Evolutionary conservation across 2,329 filamentous ascomycete species (phyloP).

Genomic region (Claviceps pusilla): DNA sequence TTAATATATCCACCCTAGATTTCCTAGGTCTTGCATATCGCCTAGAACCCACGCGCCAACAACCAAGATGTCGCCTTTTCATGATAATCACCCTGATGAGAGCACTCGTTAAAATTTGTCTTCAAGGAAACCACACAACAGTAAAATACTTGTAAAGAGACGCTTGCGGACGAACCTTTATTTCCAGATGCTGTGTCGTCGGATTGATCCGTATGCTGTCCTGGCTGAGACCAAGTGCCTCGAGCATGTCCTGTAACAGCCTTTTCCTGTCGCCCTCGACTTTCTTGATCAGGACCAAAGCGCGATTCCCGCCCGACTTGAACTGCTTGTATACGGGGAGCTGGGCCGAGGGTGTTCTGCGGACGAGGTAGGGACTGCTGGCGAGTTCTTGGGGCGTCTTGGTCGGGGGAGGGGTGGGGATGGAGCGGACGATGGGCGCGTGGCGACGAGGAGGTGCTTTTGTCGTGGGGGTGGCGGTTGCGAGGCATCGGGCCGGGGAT

Average conservation of each 20-base stretch:
- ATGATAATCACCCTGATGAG: slow-evolving; percentile 21
- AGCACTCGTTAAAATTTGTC: slow-evolving; percentile 1
- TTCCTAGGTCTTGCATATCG: not conserved
- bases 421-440: slow-evolving; percentile 12
- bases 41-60: slow-evolving; percentile 21
- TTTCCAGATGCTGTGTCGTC: slow-evolving; percentile 56
- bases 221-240: slow-evolving; percentile 40
- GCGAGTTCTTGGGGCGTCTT: slow-evolving; percentile 17
- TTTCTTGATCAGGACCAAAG: slow-evolving; percentile 62
- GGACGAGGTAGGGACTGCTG: slow-evolving; percentile 48
- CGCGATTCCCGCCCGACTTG: slow-evolving; percentile 62
- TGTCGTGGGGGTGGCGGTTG: not conserved
- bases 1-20: too few relatives aligned
- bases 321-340: slow-evolving; percentile 61
- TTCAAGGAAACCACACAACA: not conserved
- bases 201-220: slow-evolving; percentile 39
- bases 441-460: slow-evolving; percentile 8
- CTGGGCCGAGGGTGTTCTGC: slow-evolving; percentile 53
- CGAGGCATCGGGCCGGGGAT: not conserved
- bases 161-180: slow-evolving; percentile 42
- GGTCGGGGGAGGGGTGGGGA: slow-evolving; percentile 16
- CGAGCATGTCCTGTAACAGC: slow-evolving; percentile 48
- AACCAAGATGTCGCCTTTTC: slow-evolving; percentile 18
- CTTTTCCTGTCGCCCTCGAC: slow-evolving; percentile 56
- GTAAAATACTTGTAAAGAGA: not conserved